These are phyloP conservation scores for Zygosaccharomyces pseudobailii DNA, from an alignment of 1,139 yeast genomes.

Conservation along the genomic window DNA sequence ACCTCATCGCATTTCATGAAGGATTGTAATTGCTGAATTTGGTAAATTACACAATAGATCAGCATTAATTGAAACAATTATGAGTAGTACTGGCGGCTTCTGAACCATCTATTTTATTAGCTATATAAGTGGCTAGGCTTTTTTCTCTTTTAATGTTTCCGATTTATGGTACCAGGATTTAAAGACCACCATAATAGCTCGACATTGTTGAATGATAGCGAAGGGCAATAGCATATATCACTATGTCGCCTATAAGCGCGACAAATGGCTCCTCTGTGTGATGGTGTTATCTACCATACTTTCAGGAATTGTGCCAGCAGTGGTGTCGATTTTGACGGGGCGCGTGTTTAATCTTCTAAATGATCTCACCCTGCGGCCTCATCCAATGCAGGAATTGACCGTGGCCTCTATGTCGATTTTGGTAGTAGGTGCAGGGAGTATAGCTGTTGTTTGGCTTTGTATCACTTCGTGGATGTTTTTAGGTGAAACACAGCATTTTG, in stretches of 20 bases:
- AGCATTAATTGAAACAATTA: conserved; percentile 1
- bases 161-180: too few relatives aligned
- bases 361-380: conserved; percentile 27
- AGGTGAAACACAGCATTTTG: conserved; percentile 66
- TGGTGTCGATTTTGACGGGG: conserved; percentile 63
- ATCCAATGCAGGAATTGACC: conserved; percentile 36
- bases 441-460: conserved; percentile 51
- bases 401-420: conserved; percentile 51
- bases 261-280: conserved; percentile 25
- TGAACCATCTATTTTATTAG: too few relatives aligned
- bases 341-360: conserved; percentile 53
- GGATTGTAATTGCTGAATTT: conserved; percentile 12
- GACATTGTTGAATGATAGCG: too few relatives aligned
- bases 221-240: conserved; percentile 16
- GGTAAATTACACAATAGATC: conserved; percentile 9
- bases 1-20: conserved; percentile 1
- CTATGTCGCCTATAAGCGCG: conserved; percentile 22
- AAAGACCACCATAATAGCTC: too few relatives aligned
- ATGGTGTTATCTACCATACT: conserved; percentile 32
- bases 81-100: not conserved
- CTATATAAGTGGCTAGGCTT: too few relatives aligned
- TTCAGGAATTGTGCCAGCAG: conserved; percentile 55
- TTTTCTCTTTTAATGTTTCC: too few relatives aligned
- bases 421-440: conserved; percentile 51
- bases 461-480: conserved; percentile 59